Conservation (phyloP, 1,284 basidiomycete genomes). For the Marasmius fiardii region DNA sequence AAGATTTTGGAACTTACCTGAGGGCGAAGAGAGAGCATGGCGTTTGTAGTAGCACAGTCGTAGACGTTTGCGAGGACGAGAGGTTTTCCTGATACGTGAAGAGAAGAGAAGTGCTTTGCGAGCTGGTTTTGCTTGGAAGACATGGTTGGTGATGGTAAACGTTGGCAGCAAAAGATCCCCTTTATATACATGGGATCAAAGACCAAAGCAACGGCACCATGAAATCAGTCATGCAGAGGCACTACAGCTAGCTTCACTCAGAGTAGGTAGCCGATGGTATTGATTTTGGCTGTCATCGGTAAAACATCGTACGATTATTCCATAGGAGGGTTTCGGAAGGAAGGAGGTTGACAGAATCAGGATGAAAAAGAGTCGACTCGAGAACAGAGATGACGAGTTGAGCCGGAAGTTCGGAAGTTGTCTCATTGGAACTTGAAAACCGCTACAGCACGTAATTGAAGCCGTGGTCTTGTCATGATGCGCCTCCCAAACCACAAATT, state of each 20-base stretch:
- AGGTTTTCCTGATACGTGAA: not conserved
- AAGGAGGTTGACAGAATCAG: not conserved
- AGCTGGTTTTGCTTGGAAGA: conserved; percentile 6
- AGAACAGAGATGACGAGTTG: too few species aligned
- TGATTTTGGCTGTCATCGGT: not conserved
- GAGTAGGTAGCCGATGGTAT: too few species aligned
- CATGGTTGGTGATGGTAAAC: not conserved
- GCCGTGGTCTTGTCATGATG: too few species aligned
- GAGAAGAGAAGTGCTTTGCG: conserved; percentile 1
- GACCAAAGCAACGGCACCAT: not conserved
- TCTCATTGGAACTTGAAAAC: not conserved
- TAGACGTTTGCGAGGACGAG: conserved; percentile 4
- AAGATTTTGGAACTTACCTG: not conserved
- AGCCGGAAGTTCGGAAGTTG: not conserved
- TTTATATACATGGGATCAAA: not conserved
- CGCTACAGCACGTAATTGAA: not conserved
- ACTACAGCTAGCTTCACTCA: too few species aligned
- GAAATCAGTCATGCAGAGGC: too few species aligned
- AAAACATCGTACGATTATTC: not conserved
- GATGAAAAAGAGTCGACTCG: not conserved
- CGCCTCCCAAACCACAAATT: too few species aligned
- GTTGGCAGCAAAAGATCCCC: not conserved
- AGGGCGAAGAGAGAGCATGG: conserved; percentile 5
- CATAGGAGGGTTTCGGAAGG: not conserved
- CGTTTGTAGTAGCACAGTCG: conserved; percentile 1